phyloP scores from a whole-genome alignment of 2,329 filamentous ascomycete species.

The Verticillium nubilum region DNA sequence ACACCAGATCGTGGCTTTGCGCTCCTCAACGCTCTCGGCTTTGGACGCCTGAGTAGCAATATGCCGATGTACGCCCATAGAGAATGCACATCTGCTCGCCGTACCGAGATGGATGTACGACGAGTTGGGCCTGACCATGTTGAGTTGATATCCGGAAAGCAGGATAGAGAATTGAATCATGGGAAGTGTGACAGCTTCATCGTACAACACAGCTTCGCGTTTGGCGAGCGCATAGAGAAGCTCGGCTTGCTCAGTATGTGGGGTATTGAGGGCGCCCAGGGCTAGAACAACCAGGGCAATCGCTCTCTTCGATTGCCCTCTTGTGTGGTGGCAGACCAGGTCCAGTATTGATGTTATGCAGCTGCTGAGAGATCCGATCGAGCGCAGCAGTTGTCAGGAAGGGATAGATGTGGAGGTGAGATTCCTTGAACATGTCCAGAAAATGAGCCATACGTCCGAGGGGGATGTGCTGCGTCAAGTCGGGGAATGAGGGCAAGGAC shows the following conservation, averaged over 20 bases:
- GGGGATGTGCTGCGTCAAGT: slow-evolving; percentile 8
- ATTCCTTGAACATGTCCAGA: slow-evolving; percentile 12
- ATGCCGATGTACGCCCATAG: slow-evolving; percentile 21
- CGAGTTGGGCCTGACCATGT: slow-evolving; percentile 22
- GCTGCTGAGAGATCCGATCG: slow-evolving; percentile 13
- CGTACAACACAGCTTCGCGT: slow-evolving; percentile 16
- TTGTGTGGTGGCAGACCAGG: slow-evolving; percentile 14
- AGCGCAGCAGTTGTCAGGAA: slow-evolving; percentile 15
- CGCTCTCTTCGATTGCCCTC: slow-evolving; percentile 16
- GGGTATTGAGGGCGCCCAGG: slow-evolving; percentile 17
- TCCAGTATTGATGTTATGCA: slow-evolving; percentile 10
- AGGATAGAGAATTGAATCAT: slow-evolving; percentile 23
- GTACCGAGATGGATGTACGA: slow-evolving; percentile 20
- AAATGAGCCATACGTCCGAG: slow-evolving; percentile 13
- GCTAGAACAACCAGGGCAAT: slow-evolving; percentile 17
- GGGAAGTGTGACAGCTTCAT: slow-evolving; percentile 22
- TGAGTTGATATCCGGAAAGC: slow-evolving; percentile 19
- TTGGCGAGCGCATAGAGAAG: slow-evolving; percentile 18
- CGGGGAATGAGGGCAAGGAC: not conserved
- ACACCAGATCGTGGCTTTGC: slow-evolving; percentile 19
- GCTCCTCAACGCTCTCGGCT: slow-evolving; percentile 15
- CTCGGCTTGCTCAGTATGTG: slow-evolving; percentile 18
- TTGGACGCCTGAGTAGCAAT: slow-evolving; percentile 10
- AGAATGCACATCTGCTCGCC: slow-evolving; percentile 20
- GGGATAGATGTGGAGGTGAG: slow-evolving; percentile 10